Percentiles rank a stretch among this genome's conserved stretches.
Evolutionary conservation across 23 red algal species (phyloP).

Genomic region (Rhodosorus marinus): DNA sequence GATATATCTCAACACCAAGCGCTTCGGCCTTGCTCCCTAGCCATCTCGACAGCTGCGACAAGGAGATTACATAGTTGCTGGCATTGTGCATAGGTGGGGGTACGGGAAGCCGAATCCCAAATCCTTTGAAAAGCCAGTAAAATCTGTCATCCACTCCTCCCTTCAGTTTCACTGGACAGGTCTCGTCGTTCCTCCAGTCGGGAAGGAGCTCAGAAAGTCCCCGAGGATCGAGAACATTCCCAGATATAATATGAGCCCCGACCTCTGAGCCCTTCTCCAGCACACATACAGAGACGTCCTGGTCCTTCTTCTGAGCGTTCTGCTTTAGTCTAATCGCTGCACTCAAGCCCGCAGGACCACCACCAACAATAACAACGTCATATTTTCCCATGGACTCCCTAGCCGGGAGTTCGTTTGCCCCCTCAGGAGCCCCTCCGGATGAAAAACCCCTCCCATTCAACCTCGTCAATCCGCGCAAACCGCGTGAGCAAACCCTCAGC

Average conservation of each 20-base stretch:
- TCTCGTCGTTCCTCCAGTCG: constrained; percentile 29
- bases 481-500: too few relatives aligned
- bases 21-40: constrained; percentile 52
- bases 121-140: too few relatives aligned
- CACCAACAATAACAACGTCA: constrained; percentile 84
- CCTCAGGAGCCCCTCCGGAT: too few relatives aligned
- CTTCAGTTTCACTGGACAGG: constrained; percentile 14
- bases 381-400: too few relatives aligned
- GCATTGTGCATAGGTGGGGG: constrained; percentile 80
- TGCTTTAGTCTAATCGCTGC: constrained; percentile 83
- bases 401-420: too few relatives aligned
- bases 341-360: constrained; percentile 75
- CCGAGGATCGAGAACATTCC: constrained; percentile 76
- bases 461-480: too few relatives aligned
- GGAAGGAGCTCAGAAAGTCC: constrained; percentile 88
- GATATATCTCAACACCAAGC: constrained; percentile 72
- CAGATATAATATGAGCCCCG: constrained; percentile 83
- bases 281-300: constrained; percentile 59
- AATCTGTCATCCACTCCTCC: constrained; percentile 46
- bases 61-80: constrained; percentile 59
- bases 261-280: constrained; percentile 86
- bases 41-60: constrained; percentile 80
- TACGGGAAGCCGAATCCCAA: constrained; percentile 6
- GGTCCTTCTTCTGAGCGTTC: constrained; percentile 4
- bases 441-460: too few relatives aligned